Evolutionary conservation across 495 filamentous ascomycete species (phyloP).

Genomic region (Penicillium riverlandense): DNA sequence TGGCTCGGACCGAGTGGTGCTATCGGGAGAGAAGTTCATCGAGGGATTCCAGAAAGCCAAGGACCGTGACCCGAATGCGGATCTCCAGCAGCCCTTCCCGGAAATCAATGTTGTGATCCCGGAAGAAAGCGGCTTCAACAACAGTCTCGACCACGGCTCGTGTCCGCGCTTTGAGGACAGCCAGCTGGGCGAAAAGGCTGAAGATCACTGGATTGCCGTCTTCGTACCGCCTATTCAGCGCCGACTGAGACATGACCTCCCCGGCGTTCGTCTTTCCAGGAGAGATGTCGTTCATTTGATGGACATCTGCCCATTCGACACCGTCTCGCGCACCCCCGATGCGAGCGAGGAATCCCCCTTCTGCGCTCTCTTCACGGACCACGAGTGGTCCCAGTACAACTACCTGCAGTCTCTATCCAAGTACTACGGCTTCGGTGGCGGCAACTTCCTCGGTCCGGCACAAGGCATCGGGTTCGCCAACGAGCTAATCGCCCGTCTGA

Average conservation of each 20-base stretch:
- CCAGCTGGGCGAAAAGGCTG: slow-evolving; percentile 39
- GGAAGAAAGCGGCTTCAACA: slow-evolving; percentile 59
- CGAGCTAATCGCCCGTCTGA: slow-evolving; percentile 77
- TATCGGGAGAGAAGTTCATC: slow-evolving; percentile 65
- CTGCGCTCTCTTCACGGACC: slow-evolving; percentile 60
- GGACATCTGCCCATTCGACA: slow-evolving; percentile 81
- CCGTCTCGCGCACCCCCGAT: slow-evolving; percentile 46
- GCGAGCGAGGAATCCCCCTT: slow-evolving; percentile 47
- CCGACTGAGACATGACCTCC: slow-evolving; percentile 56
- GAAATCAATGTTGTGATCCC: slow-evolving; percentile 56
- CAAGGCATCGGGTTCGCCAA: slow-evolving; percentile 82
- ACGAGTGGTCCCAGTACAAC: slow-evolving; percentile 69
- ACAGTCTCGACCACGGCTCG: slow-evolving; percentile 64
- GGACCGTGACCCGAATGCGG: slow-evolving; percentile 26
- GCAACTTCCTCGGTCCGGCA: slow-evolving; percentile 68
- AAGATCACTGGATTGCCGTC: slow-evolving; percentile 43
- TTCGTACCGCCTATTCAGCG: slow-evolving; percentile 55
- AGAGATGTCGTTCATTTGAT: slow-evolving; percentile 62
- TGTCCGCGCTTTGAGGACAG: slow-evolving; percentile 55
- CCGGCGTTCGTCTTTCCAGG: slow-evolving; percentile 49
- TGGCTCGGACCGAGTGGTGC: slow-evolving; percentile 63
- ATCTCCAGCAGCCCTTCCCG: slow-evolving; percentile 34
- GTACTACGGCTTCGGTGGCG: slow-evolving; percentile 71
- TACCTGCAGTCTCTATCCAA: slow-evolving; percentile 71
- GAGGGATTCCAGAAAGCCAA: slow-evolving; percentile 62